Evolutionary conservation across 2,329 filamentous ascomycete genomes (phyloP), one percentile per base, ranked within the genome.

Genomic region (Periglandula ipomoeae): DNA sequence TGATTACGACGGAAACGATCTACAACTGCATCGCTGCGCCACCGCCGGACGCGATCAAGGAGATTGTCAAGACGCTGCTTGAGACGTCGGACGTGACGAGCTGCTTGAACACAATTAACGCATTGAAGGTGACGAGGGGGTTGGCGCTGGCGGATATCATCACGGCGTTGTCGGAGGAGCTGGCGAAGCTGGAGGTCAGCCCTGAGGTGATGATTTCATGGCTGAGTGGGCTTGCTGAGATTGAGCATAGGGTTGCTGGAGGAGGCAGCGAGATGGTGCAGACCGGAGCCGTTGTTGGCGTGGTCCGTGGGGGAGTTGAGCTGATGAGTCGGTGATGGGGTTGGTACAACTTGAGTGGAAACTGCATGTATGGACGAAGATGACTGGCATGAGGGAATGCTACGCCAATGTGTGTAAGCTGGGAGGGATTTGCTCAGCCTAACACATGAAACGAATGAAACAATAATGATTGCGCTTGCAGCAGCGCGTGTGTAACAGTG

Each of bases 21-120:
- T 98, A 96, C 74, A 90, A 89, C 67, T 98, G 93, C 67, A 95
- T 98, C 62, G 93, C 93, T 8, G 91, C 91, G 2, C 93, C 93
- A 4, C 90, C 94, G 56, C 93, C 93, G 1, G 81, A 84, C 22
- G 91, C 95, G 59, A 89, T 97, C 61, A 77, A 80, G 55, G 81
- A 86, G 58, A 97, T 98, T 47, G 75, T 90, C 56, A 78, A 85
- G 55, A 95, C 89, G 0, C 75, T 98, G 27, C 78, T 97, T 24
- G 82, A 79, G 48, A 96, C 87, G 2, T 79, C 82, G 47, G 91
- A 98, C 61, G 87, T 98, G 44, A 94, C 87, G 1, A 88, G 87
- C 30, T 96, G 91, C 62, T 74, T 98, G 44, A 84, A 80, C 50
- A 95, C 89, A 0, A 83, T 98, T 66, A 93, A 93, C 62, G 82